A percentile compares a stretch with the other conserved stretches of the same genome.
Conservation (phyloP, 345 rosid species). For the Sisymbrium altissimum region DNA sequence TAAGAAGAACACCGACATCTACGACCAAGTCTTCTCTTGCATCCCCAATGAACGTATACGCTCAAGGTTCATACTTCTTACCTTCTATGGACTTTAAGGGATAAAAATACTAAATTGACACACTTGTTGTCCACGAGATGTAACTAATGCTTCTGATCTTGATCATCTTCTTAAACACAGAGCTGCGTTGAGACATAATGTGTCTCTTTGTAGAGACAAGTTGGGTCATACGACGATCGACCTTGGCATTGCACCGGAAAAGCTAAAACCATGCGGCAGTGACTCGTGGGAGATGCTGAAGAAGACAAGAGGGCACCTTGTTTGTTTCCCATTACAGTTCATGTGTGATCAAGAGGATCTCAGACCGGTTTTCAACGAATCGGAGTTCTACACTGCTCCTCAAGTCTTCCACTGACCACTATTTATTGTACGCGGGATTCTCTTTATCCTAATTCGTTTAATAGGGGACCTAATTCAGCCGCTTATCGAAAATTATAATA, state of each 20-base stretch:
- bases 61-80: slow-evolving; percentile 46
- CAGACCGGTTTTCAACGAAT: slow-evolving; percentile 69
- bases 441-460: neutral
- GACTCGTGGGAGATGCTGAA: slow-evolving; percentile 56
- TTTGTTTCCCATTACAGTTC: slow-evolving; percentile 79
- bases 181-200: slow-evolving; percentile 58
- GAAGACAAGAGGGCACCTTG: slow-evolving; percentile 63
- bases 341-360: slow-evolving; percentile 71
- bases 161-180: slow-evolving; percentile 38
- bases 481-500: neutral
- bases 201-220: slow-evolving; percentile 56
- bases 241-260: slow-evolving; percentile 70
- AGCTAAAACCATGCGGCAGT: slow-evolving; percentile 38
- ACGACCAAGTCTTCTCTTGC: slow-evolving; percentile 78
- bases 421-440: neutral
- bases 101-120: neutral
- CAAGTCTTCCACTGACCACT: slow-evolving; percentile 50
- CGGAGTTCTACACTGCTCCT: slow-evolving; percentile 81
- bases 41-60: slow-evolving; percentile 70
- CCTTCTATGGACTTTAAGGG: neutral
- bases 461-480: neutral
- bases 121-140: neutral
- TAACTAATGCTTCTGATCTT: neutral
- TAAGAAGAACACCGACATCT: slow-evolving; percentile 63
- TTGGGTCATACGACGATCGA: slow-evolving; percentile 75